Evolutionary conservation across 345 rosid species (phyloP).

Genomic region (Populus nigra): DNA sequence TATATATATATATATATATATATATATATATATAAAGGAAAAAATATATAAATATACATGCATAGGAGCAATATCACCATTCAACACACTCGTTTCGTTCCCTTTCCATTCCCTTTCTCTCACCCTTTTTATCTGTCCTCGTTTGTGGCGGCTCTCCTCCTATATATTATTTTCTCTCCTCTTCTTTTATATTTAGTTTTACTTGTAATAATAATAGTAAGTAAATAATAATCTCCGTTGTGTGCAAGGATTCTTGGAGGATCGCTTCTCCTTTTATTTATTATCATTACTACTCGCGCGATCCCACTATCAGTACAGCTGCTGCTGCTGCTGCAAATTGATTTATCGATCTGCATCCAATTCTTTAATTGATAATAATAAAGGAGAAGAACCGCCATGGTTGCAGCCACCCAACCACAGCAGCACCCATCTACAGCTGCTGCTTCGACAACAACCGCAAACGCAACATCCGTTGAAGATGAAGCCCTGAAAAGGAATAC

Average conservation of each 20-base stretch:
- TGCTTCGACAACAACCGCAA: not conserved
- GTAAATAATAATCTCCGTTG: not conserved
- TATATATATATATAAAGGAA: no score
- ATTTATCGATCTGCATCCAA: not conserved
- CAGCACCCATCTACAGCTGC: conserved; percentile 28
- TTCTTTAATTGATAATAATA: not conserved
- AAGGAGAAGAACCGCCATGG: conserved; percentile 43
- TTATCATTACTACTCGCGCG: not conserved
- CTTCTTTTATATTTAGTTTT: not conserved
- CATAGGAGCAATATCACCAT: no score
- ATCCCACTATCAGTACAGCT: not conserved
- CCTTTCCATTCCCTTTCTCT: not conserved
- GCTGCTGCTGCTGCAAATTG: not conserved
- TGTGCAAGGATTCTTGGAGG: not conserved
- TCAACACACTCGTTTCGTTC: not conserved
- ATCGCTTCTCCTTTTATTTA: not conserved
- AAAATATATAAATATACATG: no score
- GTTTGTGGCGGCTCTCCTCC: not conserved
- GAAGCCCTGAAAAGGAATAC: conserved; percentile 89
- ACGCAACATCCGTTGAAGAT: conserved; percentile 45
- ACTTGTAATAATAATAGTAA: not conserved
- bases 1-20: no score
- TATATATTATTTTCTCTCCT: not conserved
- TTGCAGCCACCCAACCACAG: conserved; percentile 48
- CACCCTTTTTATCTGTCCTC: not conserved